Evolutionary conservation across 2,329 filamentous ascomycete species (phyloP), one percentile per base, ranked within the genome.

Genomic region (Colletotrichum kahawae): DNA sequence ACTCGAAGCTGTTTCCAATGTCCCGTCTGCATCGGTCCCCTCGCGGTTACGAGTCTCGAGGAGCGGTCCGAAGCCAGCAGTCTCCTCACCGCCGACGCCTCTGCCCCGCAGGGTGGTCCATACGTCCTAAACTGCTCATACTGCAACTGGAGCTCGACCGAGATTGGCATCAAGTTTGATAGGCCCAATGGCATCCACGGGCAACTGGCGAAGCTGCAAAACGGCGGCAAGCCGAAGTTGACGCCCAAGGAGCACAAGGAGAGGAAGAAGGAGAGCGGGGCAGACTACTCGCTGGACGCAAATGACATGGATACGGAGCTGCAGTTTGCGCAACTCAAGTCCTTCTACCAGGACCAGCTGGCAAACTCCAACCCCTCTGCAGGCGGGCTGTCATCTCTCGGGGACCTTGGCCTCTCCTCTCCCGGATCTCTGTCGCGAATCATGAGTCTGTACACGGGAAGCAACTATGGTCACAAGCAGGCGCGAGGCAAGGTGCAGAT

Each of bases 1-100:
- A 96, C 95, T 21, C 91, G 97, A 78, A 98, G 96, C 82, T 99
- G 97, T 85, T 98, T 97, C 87, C 95, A 97, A 82, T 99, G 97
- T 80, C 97, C 97, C 0, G 88, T 96, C 77, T 99, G 97, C 83
- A 92, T 95, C 33, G 92, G 95, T 0, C 94, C 95, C 14, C 89
- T 98, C 54, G 90, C 92, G 24, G 92, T 97, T 67, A 94, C 92
- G 68, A 92, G 92, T 24, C 85, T 96, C 75, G 93, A 95, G 70
- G 86, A 89, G 43, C 82, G 88, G 3, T 82, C 87, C 31, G 88
- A 89, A 83, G 78, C 84, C 24, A 84, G 80, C 70, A 64, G 34
- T 27, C 86, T 87, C 51, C 83, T 88, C 7, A 82, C 83, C 16
- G 82, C 87, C n/a, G 89, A 89, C 54, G 83, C 82, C 74, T 80